A percentile compares a stretch with the other conserved stretches of the same genome.
Conservation (phyloP, 2,329 filamentous ascomycete genomes). For the Paracoccidioides brasiliensis region DNA sequence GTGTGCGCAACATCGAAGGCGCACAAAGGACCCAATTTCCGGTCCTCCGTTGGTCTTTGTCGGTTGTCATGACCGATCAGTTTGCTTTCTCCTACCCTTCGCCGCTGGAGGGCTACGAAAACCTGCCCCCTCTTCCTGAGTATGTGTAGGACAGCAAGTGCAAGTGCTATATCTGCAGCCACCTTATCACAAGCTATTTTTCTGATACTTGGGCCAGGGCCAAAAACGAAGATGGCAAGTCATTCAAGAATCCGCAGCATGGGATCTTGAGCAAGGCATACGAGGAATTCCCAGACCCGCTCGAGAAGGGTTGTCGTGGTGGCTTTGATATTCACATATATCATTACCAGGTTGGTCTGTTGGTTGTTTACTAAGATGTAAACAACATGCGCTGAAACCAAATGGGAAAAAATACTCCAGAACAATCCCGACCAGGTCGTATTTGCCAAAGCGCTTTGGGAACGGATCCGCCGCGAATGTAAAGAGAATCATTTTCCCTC, state of each 20-base stretch:
- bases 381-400: neutral
- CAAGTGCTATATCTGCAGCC: neutral
- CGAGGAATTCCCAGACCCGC: conserved; percentile 51
- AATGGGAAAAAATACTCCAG: conserved; percentile 16
- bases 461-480: conserved; percentile 72
- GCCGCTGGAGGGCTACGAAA: conserved; percentile 40
- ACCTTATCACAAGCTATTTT: neutral
- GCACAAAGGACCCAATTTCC: neutral
- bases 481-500: conserved; percentile 10
- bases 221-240: conserved; percentile 61
- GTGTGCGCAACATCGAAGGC: neutral
- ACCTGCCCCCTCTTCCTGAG: conserved; percentile 35
- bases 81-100: conserved; percentile 42
- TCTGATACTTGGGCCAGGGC: conserved; percentile 31
- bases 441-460: conserved; percentile 61
- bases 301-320: conserved; percentile 52
- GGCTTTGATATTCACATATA: conserved; percentile 86
- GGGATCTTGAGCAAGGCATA: conserved; percentile 51
- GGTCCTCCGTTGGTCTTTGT: neutral
- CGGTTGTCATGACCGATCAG: conserved; percentile 35
- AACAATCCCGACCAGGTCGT: conserved; percentile 47
- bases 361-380: conserved; percentile 3
- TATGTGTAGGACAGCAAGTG: conserved; percentile 14
- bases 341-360: conserved; percentile 44
- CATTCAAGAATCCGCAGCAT: conserved; percentile 52